Conservation (phyloP, 257 asterid species). For the Solanum ahanhuiri region DNA sequence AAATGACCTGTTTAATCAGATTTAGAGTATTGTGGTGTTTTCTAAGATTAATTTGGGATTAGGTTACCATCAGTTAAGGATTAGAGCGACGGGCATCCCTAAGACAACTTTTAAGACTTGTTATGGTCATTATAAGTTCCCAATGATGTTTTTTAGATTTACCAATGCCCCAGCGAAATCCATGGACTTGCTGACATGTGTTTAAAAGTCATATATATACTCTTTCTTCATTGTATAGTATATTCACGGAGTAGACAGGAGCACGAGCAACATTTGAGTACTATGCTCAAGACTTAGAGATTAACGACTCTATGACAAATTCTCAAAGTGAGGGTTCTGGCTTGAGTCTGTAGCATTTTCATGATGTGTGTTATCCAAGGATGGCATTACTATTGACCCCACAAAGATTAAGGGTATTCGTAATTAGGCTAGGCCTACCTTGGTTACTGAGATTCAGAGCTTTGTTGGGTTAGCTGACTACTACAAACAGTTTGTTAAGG, state of each 20-base stretch:
- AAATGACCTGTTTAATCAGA: not conserved
- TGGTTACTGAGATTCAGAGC: not conserved
- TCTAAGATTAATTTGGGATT: not conserved
- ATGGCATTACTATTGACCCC: not conserved
- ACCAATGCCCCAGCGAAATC: not conserved
- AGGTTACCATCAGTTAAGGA: not conserved
- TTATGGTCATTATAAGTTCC: not conserved
- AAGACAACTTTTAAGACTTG: not conserved
- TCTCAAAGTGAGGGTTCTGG: not conserved
- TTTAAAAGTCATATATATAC: not conserved
- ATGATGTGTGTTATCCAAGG: not conserved
- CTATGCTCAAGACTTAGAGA: too few relatives aligned
- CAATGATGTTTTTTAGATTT: not conserved
- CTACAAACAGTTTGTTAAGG: not conserved
- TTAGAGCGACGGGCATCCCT: not conserved
- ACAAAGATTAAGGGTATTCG: not conserved
- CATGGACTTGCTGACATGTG: not conserved
- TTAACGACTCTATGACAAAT: not conserved
- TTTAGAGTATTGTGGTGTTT: not conserved
- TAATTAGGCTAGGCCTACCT: not conserved
- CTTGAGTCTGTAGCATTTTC: not conserved
- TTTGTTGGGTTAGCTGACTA: not conserved
- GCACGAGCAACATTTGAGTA: not conserved
- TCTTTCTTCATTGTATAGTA: not conserved
- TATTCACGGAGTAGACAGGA: not conserved